Base-by-base conservation (phyloP, 495 filamentous ascomycete species). In the Penicillium desertorum region DNA sequence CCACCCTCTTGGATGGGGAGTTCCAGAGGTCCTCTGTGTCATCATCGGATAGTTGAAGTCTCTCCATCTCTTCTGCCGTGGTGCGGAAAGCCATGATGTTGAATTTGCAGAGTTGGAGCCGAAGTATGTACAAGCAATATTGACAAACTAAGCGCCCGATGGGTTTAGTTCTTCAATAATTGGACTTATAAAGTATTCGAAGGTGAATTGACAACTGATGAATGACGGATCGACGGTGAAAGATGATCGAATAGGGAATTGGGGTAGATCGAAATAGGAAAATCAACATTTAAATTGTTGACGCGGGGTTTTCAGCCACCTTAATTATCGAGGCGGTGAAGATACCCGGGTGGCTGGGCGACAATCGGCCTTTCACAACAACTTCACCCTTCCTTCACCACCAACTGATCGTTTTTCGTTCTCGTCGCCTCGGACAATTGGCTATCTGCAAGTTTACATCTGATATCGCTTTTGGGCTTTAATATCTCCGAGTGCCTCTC, bases 11-110 rank as follows among this genome's bases (percentile, higher is more conserved):
- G 14, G 86, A 84, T 3, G 89, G 90, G 5, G 88, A 90, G 45
- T 88, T 81, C 75, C 88, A 89, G 51, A 91, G 82, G 54, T 87
- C 80, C 60, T 91, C 88, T 5, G 82, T 78, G 52, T 89, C 83
- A 39, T 79, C 79, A 50, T 89, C 86, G n/a, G 78, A 82, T 44
- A 86, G 71, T 54, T 85, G 77, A 12, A 81, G 73, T 23, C 69
- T 65, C 9, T 81, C 74, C 68, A 81, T 73, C 60, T 80, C 70
- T 54, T 74, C 72, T 22, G 74, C 70, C 20, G 75, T 70, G 51
- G 63, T 74, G 62, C 68, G 71, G n/a, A 63, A 61, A 25, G 70
- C 57, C 71, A 77, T 75, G 49, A 76, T 74, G 49, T 14, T 41
- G 56, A 10, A 25, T 34, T 12, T 45, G 19, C 23, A 20, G 23